Evolutionary conservation across 352 stramenopile species (phyloP), one percentile per base, ranked within the genome.

Genomic region (Globisporangium okanoganense): DNA sequence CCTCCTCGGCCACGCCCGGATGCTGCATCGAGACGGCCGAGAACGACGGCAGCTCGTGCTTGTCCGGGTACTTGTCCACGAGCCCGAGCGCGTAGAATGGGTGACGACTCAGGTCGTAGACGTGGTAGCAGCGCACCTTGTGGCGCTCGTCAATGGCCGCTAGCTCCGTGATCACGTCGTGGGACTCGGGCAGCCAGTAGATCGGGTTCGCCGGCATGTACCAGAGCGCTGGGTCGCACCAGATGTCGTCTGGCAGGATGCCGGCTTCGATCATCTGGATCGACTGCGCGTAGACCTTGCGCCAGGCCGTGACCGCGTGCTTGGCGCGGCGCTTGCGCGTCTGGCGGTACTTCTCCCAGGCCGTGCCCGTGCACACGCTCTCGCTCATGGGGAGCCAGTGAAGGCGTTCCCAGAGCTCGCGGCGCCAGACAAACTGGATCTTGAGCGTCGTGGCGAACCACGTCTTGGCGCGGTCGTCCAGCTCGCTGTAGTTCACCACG

Each of bases 321-420:
- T 68, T 68, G 36, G 69, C 69, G 51, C 72, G 72, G 14, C 67
- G 62, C 40, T 75, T 74, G 58, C 72, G 72, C 13, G 66, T 70
- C 45, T 80, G 69, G 4, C 72, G 72, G 52, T 77, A 78, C 61
- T 74, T 72, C 22, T 74, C 62, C 72, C 72, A 80, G 5, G 56
- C 47, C 4, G 62, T 45, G 22, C 72, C 70, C 2, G 56, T 67
- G 61, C 69, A 78, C 35, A 80, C 70, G 16, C 61, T 70, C 48
- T 80, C 72, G 41, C 72, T 80, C 69, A 80, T 77, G 5, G 72
- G 69, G 35, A 80, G 45, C 72, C 72, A 80, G 57, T 80, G 72
- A 8, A 80, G 67, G 5, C 72, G 72, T 36, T 80, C 72, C 72
- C 72, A 80, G 49, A 80, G 71, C 64, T 80, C 72, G 31, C 72